Conservation (phyloP, 805 yeast species). For the Yarrowia divulgata region DNA sequence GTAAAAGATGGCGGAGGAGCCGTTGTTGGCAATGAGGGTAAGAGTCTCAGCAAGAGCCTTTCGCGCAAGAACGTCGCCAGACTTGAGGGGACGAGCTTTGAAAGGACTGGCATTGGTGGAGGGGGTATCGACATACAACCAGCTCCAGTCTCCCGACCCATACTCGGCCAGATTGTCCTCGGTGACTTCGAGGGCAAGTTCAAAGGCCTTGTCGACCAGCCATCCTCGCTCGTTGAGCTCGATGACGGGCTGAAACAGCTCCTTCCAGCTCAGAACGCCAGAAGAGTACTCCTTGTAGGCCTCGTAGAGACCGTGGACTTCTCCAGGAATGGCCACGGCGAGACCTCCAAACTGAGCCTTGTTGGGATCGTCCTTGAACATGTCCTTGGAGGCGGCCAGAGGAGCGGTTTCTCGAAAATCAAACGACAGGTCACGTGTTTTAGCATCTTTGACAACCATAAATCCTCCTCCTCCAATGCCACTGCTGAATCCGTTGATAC, state of each 20-base stretch:
- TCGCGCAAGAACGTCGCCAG: conserved; percentile 70
- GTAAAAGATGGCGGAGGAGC: conserved; percentile 78
- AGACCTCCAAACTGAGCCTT: conserved; percentile 79
- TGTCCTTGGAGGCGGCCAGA: conserved; percentile 60
- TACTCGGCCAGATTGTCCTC: conserved; percentile 45
- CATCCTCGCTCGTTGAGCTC: conserved; percentile 72
- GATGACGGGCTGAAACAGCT: conserved; percentile 77
- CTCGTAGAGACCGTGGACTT: conserved; percentile 78
- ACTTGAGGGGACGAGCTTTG: conserved; percentile 42
- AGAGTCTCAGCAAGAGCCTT: conserved; percentile 72
- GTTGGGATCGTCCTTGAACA: conserved; percentile 63
- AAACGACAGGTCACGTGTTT: conserved; percentile 63
- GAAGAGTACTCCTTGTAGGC: conserved; percentile 69
- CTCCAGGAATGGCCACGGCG: conserved; percentile 93
- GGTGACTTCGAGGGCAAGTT: conserved; percentile 54
- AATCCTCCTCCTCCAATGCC: conserved; percentile 96
- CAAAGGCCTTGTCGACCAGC: conserved; percentile 57
- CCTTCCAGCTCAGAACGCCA: conserved; percentile 73
- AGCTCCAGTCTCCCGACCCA: conserved; percentile 49
- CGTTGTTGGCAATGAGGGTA: conserved; percentile 72
- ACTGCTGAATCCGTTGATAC: conserved; percentile 79
- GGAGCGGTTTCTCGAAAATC: conserved; percentile 96
- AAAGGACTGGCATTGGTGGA: background rate
- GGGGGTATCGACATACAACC: conserved; percentile 42
- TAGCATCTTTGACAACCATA: conserved; percentile 58